phyloP scores from a whole-genome alignment of 805 yeast genomes.

The Candida caryicola region DNA sequence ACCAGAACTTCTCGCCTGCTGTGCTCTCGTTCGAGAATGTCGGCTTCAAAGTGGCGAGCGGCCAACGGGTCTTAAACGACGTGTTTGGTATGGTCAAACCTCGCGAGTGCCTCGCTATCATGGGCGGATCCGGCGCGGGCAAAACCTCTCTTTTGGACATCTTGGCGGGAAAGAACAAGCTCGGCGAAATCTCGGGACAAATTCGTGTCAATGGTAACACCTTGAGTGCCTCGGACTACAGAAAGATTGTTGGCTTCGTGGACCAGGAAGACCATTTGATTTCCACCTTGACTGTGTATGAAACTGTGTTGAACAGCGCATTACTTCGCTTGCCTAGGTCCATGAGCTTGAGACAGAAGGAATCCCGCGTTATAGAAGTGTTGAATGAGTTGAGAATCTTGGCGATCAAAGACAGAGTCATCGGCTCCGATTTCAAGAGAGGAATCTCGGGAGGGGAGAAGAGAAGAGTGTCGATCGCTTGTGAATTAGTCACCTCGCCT shows the following conservation, averaged over 20 bases:
- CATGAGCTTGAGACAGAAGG: conserved; percentile 73
- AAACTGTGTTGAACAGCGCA: conserved; percentile 91
- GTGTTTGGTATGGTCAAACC: conserved; percentile 80
- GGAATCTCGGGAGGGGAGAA: conserved; percentile 96
- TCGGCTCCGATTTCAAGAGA: conserved; percentile 85
- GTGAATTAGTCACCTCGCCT: conserved; percentile 89
- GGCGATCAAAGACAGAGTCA: conserved; percentile 76
- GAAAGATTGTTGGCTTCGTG: conserved; percentile 83
- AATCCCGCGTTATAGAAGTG: conserved; percentile 78
- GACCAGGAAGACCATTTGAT: conserved; percentile 91
- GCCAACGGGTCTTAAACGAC: conserved; percentile 54
- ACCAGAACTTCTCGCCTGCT: conserved; percentile 60
- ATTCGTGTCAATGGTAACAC: conserved; percentile 73
- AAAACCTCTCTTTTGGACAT: conserved; percentile 92
- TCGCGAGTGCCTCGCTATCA: conserved; percentile 87
- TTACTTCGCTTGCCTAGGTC: conserved; percentile 76
- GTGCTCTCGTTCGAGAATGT: conserved; percentile 74
- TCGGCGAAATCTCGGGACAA: conserved; percentile 66
- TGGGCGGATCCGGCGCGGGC: conserved; percentile 99
- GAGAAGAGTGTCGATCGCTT: conserved; percentile 88
- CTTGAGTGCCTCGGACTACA: conserved; percentile 44
- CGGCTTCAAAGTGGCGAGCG: conserved; percentile 49
- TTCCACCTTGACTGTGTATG: conserved; percentile 93
- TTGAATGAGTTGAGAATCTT: conserved; percentile 80
- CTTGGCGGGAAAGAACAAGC: conserved; percentile 81